phyloP scores from a whole-genome alignment of 2,329 filamentous ascomycete species.

The Arthroderma sp. region DNA sequence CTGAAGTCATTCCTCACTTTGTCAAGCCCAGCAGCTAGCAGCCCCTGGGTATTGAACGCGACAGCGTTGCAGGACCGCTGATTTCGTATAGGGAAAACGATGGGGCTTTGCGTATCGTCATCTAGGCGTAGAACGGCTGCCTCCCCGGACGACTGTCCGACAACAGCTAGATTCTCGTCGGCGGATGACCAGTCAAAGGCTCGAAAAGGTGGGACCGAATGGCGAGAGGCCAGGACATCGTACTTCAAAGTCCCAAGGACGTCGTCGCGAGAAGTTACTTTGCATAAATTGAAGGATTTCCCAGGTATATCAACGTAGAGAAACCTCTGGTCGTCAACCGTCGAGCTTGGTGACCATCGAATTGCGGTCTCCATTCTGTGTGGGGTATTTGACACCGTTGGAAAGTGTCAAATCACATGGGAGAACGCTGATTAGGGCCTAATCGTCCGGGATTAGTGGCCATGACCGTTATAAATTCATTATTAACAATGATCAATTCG shows the following conservation, averaged over 20 bases:
- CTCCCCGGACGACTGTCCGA: conserved; percentile 51
- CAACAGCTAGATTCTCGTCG: conserved; percentile 46
- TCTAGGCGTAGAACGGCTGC: conserved; percentile 47
- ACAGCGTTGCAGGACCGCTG: conserved; percentile 55
- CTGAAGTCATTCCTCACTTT: conserved; percentile 53
- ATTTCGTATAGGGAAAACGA: conserved; percentile 48
- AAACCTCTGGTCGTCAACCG: conserved; percentile 43
- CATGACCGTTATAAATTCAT: conserved; percentile 4
- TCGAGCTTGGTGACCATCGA: conserved; percentile 51
- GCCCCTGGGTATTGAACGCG: conserved; percentile 45
- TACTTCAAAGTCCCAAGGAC: conserved; percentile 35
- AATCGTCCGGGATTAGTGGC: conserved; percentile 7
- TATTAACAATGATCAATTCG: background rate
- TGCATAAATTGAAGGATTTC: conserved; percentile 48
- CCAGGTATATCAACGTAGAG: conserved; percentile 50
- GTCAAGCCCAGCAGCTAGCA: conserved; percentile 51
- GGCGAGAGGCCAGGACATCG: conserved; percentile 41
- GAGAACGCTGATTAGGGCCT: background rate
- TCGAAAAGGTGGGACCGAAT: conserved; percentile 48
- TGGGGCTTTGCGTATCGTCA: conserved; percentile 35
- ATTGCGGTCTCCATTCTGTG: conserved; percentile 47
- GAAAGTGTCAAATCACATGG: background rate
- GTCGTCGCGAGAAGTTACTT: conserved; percentile 33
- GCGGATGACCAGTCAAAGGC: conserved; percentile 55
- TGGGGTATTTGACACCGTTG: background rate